Conservation (phyloP, 2,329 filamentous ascomycete species). For the Ophiostoma ips region DNA sequence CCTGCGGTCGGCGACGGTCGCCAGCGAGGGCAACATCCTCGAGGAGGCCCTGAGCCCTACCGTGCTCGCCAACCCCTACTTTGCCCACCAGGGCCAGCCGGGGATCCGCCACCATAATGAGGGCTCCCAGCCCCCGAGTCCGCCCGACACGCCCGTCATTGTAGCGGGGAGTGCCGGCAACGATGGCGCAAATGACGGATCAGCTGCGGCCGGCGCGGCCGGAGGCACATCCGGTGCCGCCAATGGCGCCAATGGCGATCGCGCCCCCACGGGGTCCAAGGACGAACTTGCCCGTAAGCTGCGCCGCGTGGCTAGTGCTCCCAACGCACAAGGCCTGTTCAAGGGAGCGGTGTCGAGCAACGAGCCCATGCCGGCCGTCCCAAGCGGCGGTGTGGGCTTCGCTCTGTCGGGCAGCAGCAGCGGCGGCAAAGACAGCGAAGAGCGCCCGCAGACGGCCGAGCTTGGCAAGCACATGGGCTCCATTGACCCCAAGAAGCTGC, state of each 20-base stretch:
- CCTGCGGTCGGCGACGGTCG: constrained; percentile 78
- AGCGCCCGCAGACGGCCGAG: constrained; percentile 72
- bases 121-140: constrained; percentile 80
- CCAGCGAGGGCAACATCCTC: constrained; percentile 81
- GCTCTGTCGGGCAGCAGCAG: background rate
- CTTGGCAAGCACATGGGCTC: constrained; percentile 37
- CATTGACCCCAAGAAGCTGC: constrained; percentile 29
- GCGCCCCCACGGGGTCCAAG: constrained; percentile 66
- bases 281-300: constrained; percentile 90
- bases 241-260: constrained; percentile 46
- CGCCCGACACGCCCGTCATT: constrained; percentile 74
- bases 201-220: constrained; percentile 3
- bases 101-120: constrained; percentile 90
- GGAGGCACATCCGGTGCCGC: background rate
- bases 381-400: background rate
- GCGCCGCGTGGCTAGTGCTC: constrained; percentile 85
- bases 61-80: constrained; percentile 92
- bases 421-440: constrained; percentile 26
- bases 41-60: constrained; percentile 86
- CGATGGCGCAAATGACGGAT: constrained; percentile 29
- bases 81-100: constrained; percentile 88
- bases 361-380: background rate
- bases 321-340: constrained; percentile 91
- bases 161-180: constrained; percentile 51
- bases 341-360: constrained; percentile 29